phyloP scores from a whole-genome alignment of 108 stramenopile species.

The Seminavis robusta region DNA sequence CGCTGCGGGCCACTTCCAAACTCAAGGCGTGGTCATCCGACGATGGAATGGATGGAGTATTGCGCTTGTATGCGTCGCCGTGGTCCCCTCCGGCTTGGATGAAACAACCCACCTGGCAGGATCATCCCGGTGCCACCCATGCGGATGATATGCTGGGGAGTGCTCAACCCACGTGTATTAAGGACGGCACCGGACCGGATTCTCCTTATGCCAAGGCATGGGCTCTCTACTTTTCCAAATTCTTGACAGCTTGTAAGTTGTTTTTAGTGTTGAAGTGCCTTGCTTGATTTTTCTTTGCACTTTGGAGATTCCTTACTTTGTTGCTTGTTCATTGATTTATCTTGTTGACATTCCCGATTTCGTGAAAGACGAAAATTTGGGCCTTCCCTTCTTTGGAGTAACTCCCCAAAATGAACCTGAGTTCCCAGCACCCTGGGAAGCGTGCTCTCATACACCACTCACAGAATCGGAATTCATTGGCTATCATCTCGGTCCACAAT shows the following conservation, averaged over 20 bases:
- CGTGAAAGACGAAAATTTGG: conserved; percentile 40
- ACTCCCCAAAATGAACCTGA: conserved; percentile 95
- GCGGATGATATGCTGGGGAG: conserved; percentile 65
- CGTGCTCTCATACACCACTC: conserved; percentile 79
- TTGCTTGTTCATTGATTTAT: no score
- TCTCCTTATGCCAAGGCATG: conserved; percentile 75
- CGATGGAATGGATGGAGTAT: conserved; percentile 35
- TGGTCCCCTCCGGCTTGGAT: conserved; percentile 97
- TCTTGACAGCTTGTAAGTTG: conserved; percentile 65
- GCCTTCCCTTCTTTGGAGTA: conserved; percentile 66
- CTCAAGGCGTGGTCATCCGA: conserved; percentile 33
- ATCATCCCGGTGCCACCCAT: conserved; percentile 27
- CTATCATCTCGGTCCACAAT: conserved; percentile 82
- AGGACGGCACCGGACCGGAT: conserved; percentile 64
- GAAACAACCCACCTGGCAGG: conserved; percentile 70
- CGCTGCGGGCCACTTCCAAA: conserved; percentile 44
- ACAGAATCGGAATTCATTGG: conserved; percentile 80
- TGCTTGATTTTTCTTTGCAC: conserved; percentile 2
- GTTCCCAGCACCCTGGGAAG: conserved; percentile 96
- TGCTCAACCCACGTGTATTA: conserved; percentile 70
- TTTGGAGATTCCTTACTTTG: conserved; percentile 8
- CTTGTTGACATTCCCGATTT: neutral
- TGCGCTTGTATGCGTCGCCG: conserved; percentile 81
- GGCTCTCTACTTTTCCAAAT: conserved; percentile 84
- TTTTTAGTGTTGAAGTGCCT: neutral